Evolutionary conservation across 1,139 yeast genomes (phyloP), one percentile per base, ranked within the genome.

Genomic region (Nadsonia commutata): DNA sequence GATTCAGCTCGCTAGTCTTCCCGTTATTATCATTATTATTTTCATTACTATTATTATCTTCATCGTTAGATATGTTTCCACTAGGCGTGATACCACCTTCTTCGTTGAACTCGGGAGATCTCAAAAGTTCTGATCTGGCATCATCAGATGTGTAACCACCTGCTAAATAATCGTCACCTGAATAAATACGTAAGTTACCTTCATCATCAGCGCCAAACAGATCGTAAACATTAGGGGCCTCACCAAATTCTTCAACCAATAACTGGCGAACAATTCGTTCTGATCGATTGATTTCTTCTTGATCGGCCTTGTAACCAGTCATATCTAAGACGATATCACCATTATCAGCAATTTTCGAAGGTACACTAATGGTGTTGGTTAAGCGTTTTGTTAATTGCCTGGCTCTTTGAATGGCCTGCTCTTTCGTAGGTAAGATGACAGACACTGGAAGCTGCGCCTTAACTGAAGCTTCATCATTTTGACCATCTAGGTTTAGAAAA

Each of bases 231-330:
- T 75, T 78, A 18, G 67, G 55, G 39, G 52, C 54, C 4, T 46
- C 54, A 4, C 80, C 82, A 51, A 79, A 66, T 52, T 79, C 86
- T 51, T 84, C 90, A 36, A 76, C 68, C 44, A 88, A 68, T 40
- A 88, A 68, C 52, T 79, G 78, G 52, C 78, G 78, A 49, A 90
- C 75, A 41, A 81, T 67, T 46, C 78, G 79, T 43, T 66, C 71
- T 4, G 68, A 54, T 40, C 57, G 63, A 40, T 58, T 53, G 36
- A 62, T 55, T 56, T 80, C 84, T 51, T 78, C 75, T 33, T 81
- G 79, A 52, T 80, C 84, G 31, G 95, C 83, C 62, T 88, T 90
- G 64, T 93, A 93, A 20, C 99, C 99, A 54, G 86, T 94, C 80
- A 90, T 84, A 63, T 93, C 99, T 41, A 93, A 66, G 40, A 88